Base-by-base conservation (phyloP, 495 filamentous ascomycete species). In the Cladorrhinum samala region DNA sequence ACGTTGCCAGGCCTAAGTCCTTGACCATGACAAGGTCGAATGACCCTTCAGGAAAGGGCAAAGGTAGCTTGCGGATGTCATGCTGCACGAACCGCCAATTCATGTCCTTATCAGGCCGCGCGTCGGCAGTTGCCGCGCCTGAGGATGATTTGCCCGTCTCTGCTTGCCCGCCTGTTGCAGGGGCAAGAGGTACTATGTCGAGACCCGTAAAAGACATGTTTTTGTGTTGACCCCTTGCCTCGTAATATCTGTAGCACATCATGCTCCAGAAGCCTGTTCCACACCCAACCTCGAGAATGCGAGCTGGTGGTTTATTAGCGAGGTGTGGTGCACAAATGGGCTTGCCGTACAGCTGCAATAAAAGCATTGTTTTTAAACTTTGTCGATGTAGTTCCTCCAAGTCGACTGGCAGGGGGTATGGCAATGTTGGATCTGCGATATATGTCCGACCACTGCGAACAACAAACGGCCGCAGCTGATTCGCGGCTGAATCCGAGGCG, bases 21-120 rank as follows among this genome's bases (percentile, higher is more conserved):
- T 96, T 95, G 50, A 91, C 80, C 72, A 96, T 89, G 50, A 97
- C 81, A 18, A 95, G 78, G 63, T 95, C 90, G 66, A 96, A 97
- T 65, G 89, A 86, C 19, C 77, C 82, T 54, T 91, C 87, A 4
- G 82, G 76, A 52, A 96, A 91, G 2, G 92, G 92, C 41, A 92
- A 73, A 2, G 88, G 87, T 0, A 79, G 62, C 54, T 78, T 79
- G 49, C 89, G 86, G 50, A 93, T 60, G 68, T 95, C 89, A 65
- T 94, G 89, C 67, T 88, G 89, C 44, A 93, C 83, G 61, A 94
- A 95, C 14, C 81, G 81, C 89, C 89, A 95, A 58, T 85, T 83
- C 71, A 95, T 83, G 38, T 87, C 86, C 59, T 84, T 81, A 56
- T 84, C 71, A 0, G 74, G 73, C 16, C 64, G 53, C 20, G 39